Base-by-base conservation (phyloP, 2,329 filamentous ascomycete species). In the Didymella sp. region DNA sequence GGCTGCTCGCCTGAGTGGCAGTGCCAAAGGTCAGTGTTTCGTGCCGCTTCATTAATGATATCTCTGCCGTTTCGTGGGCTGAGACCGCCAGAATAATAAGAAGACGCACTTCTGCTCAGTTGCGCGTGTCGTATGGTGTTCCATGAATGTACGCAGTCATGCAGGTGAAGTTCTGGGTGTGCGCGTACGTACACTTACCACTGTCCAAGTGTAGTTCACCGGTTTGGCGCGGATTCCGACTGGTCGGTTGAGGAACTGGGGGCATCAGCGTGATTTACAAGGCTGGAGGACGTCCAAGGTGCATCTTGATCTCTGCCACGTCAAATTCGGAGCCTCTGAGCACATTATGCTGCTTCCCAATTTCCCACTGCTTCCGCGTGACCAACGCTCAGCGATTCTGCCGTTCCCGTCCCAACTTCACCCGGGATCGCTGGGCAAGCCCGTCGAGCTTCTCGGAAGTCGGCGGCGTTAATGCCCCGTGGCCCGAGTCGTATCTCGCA, bases 1-100 rank as follows among this genome's bases (percentile, higher is more conserved):
- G 51, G 58, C 51, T 58, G 57, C 59, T 53, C 53, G 57, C 51
- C 51, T 51, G 51, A 59, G 31, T 51, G 58, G 63, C 63, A 64
- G 63, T 66, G 63, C 24, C 37, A 53, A 22, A 51, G 40, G 17
- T 37, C 38, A 41, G 44, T 24, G 35, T 42, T 47, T 51, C 43
- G 42, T 44, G 43, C 51, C 46, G 47, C 51, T 48, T 17, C 51
- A 45, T 51, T 9, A 24, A 19, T 19, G 19, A 46, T 24, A 41
- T 30, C 42, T 48, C 25, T 40, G 38, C 55, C 31, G 43, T 28
- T 15, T 37, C 44, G 30, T 53, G 55, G 28, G 38, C 33, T 51
- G 22, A 25, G 37, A 24, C 37, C 22, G 15, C 13, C 38, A 41
- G 4, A 35, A 41, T 40, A 41, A 55, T 55, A 59, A 55, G 51